These are phyloP conservation scores for Neurospora sp. DNA, from an alignment of 495 filamentous ascomycete species.

Conservation along the genomic window DNA sequence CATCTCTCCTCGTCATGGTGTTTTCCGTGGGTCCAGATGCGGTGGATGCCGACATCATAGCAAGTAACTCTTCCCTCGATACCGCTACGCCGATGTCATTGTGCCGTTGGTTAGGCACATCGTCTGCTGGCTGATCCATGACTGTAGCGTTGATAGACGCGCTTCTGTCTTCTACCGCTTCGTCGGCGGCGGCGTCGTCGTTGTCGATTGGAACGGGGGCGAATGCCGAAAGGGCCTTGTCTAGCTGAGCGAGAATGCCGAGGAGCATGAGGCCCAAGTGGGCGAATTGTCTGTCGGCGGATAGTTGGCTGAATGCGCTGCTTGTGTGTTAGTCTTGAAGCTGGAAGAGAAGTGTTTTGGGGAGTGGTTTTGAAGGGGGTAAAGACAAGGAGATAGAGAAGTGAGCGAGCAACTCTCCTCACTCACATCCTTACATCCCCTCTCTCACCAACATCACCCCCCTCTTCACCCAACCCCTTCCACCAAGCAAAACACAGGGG, in stretches of 20 bases:
- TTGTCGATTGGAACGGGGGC: constrained; percentile 7
- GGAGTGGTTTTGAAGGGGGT: not conserved
- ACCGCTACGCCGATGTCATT: constrained; percentile 16
- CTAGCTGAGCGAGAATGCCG: constrained; percentile 52
- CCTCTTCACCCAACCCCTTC: not conserved
- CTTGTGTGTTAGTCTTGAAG: not conserved
- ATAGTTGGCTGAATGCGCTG: constrained; percentile 57
- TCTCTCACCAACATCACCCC: not conserved
- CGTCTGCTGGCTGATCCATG: not conserved
- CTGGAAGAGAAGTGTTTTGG: not conserved
- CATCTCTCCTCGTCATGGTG: not conserved
- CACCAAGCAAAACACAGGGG: too few relatives aligned
- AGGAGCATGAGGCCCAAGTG: constrained; percentile 67
- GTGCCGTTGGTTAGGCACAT: not conserved
- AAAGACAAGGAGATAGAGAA: not conserved
- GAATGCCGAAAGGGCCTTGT: constrained; percentile 29
- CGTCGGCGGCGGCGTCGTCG: constrained; percentile 1
- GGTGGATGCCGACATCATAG: not conserved
- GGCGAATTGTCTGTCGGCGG: constrained; percentile 66
- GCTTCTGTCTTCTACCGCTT: constrained; percentile 7
- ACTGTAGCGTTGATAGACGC: not conserved
- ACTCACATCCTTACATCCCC: not conserved
- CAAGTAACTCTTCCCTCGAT: constrained; percentile 1
- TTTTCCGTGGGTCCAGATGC: not conserved
- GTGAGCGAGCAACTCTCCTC: not conserved